Evolutionary conservation across 257 asterid species (phyloP).

Genomic region (Lycium barbarum): DNA sequence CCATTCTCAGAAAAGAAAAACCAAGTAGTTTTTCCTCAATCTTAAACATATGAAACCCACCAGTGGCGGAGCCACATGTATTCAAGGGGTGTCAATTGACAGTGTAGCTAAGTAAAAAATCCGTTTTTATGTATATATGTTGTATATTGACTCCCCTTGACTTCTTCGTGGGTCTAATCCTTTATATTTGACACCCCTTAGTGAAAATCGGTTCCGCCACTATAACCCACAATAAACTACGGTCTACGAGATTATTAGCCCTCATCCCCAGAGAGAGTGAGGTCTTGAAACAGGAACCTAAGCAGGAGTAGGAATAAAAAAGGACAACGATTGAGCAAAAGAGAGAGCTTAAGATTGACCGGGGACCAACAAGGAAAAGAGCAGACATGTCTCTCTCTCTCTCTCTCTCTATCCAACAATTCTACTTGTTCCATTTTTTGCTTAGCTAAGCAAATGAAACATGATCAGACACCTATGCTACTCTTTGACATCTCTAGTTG

Average conservation of each 20-base stretch:
- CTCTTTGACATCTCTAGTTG: background rate
- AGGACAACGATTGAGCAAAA: background rate
- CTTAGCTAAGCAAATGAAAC: background rate
- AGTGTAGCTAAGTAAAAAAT: background rate
- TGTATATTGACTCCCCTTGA: background rate
- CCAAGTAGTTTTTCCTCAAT: background rate
- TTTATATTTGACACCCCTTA: background rate
- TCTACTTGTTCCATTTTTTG: background rate
- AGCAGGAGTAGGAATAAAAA: background rate
- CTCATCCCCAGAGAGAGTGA: background rate
- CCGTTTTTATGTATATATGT: background rate
- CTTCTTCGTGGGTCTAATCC: background rate
- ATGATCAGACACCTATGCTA: background rate
- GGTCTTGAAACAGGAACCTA: conserved; percentile 20
- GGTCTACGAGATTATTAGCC: conserved; percentile 1
- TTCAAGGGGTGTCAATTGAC: too few relatives aligned
- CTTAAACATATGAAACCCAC: background rate
- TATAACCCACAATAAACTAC: conserved; percentile 20
- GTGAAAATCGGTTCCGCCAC: background rate
- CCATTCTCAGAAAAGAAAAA: background rate
- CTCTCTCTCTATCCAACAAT: conserved; percentile 1
- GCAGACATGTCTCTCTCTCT: background rate
- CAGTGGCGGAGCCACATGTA: background rate
- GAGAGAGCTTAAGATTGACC: background rate
- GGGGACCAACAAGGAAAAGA: background rate